Evolutionary conservation across 163 green algal genomes (phyloP).

Genomic region (Volvox carteri): DNA sequence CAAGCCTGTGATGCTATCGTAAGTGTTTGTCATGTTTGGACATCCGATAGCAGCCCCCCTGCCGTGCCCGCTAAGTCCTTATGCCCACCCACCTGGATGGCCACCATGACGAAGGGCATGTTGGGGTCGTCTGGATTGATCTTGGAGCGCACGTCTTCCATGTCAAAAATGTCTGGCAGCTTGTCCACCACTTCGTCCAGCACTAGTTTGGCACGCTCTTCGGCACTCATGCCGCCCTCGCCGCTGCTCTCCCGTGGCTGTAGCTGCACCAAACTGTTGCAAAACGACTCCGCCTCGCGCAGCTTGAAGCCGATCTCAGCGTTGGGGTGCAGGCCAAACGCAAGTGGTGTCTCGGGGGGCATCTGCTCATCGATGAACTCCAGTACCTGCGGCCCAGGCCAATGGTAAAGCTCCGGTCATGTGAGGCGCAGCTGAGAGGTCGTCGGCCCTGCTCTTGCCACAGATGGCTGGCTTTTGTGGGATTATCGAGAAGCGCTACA

Average conservation of each 20-base stretch:
- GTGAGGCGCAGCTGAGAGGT: no score
- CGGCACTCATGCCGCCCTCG: slow-evolving; percentile 76
- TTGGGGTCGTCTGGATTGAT: slow-evolving; percentile 89
- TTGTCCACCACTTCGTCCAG: slow-evolving; percentile 88
- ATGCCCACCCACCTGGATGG: slow-evolving; percentile 77
- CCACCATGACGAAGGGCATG: slow-evolving; percentile 93
- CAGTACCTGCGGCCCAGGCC: slow-evolving; percentile 69
- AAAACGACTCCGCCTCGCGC: slow-evolving; percentile 89
- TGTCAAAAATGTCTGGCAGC: slow-evolving; percentile 87
- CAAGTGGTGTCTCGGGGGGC: slow-evolving; percentile 87
- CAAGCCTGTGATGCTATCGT: no score
- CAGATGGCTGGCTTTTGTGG: no score
- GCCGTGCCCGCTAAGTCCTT: neutral
- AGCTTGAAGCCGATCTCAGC: slow-evolving; percentile 95
- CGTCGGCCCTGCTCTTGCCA: no score
- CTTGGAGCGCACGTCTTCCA: slow-evolving; percentile 92
- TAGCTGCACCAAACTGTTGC: slow-evolving; percentile 80
- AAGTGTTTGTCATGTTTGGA: no score
- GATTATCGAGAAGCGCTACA: no score
- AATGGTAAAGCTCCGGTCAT: no score
- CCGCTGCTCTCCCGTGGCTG: slow-evolving; percentile 85
- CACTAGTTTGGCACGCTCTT: slow-evolving; percentile 88
- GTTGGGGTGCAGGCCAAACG: slow-evolving; percentile 95
- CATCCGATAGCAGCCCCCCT: neutral
- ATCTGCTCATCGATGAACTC: slow-evolving; percentile 90